Conservation (phyloP, 257 asterid species). For the Mentha longifolia region DNA sequence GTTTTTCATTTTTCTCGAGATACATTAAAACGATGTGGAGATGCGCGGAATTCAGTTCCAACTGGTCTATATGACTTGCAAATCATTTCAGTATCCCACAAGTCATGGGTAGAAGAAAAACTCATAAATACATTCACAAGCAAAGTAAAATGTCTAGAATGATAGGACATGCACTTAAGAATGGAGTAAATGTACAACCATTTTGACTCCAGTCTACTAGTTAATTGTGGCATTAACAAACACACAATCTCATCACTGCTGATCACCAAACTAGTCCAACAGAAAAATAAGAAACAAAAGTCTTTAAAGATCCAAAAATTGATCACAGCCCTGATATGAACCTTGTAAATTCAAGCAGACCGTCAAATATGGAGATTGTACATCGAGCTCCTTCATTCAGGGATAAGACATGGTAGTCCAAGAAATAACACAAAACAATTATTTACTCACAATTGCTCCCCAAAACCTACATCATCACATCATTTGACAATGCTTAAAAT, state of each 20-base stretch:
- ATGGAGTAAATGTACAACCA: slow-evolving; percentile 16
- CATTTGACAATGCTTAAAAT: slow-evolving; percentile 6
- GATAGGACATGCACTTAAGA: slow-evolving; percentile 9
- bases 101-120: not conserved
- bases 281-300: slow-evolving; percentile 7
- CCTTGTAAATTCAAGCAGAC: not conserved
- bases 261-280: slow-evolving; percentile 2
- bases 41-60: not conserved
- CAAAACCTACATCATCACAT: slow-evolving; percentile 2
- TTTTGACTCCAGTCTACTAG: not conserved
- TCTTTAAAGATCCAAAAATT: slow-evolving; percentile 1
- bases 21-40: not conserved
- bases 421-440: not conserved
- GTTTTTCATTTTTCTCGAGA: not conserved
- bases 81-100: slow-evolving; percentile 13
- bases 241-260: slow-evolving; percentile 7
- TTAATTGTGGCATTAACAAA: not conserved
- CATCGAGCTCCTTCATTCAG: not conserved
- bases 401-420: not conserved
- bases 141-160: slow-evolving; percentile 3
- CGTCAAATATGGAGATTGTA: not conserved
- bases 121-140: not conserved
- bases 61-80: not conserved
- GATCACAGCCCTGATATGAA: not conserved
- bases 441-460: slow-evolving; percentile 1